Evolutionary conservation across 306 rosid genomes (phyloP).

Genomic region (Cucurbita moschata): DNA sequence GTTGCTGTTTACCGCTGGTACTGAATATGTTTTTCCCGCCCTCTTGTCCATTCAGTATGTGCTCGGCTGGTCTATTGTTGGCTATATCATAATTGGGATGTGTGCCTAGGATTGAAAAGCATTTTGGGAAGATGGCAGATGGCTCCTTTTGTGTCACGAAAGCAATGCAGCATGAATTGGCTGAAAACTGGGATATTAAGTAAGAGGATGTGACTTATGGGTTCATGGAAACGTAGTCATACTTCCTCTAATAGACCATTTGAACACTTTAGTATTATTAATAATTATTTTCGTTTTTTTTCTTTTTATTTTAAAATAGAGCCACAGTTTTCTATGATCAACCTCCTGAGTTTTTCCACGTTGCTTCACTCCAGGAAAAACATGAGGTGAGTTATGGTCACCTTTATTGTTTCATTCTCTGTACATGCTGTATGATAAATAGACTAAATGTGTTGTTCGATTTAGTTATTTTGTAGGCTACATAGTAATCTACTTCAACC

Average conservation of each 20-base stretch:
- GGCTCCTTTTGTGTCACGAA: slow-evolving; percentile 81
- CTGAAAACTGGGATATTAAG: slow-evolving; percentile 94
- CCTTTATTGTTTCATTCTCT: neutral
- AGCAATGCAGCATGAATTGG: slow-evolving; percentile 97
- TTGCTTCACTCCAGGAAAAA: slow-evolving; percentile 62
- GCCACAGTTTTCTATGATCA: slow-evolving; percentile 79
- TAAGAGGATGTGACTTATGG: slow-evolving; percentile 25
- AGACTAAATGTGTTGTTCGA: neutral
- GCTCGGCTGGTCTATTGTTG: neutral
- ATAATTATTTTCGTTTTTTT: neutral
- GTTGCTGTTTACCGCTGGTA: slow-evolving; percentile 78
- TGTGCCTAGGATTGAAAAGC: slow-evolving; percentile 67
- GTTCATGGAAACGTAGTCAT: slow-evolving; percentile 16
- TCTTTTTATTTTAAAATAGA: slow-evolving; percentile 9
- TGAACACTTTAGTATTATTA: neutral
- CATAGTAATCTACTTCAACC: slow-evolving; percentile 43
- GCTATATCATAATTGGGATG: slow-evolving; percentile 4
- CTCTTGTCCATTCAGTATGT: neutral
- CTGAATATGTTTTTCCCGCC: neutral
- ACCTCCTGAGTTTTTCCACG: slow-evolving; percentile 83
- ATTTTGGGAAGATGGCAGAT: slow-evolving; percentile 81
- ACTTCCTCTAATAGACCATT: slow-evolving; percentile 2
- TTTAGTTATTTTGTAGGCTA: slow-evolving; percentile 67
- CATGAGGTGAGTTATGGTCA: slow-evolving; percentile 40
- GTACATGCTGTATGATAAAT: neutral